These are phyloP conservation scores for Hypomontagnella monticulosa DNA, from an alignment of 495 filamentous ascomycete genomes.

Conservation along the genomic window DNA sequence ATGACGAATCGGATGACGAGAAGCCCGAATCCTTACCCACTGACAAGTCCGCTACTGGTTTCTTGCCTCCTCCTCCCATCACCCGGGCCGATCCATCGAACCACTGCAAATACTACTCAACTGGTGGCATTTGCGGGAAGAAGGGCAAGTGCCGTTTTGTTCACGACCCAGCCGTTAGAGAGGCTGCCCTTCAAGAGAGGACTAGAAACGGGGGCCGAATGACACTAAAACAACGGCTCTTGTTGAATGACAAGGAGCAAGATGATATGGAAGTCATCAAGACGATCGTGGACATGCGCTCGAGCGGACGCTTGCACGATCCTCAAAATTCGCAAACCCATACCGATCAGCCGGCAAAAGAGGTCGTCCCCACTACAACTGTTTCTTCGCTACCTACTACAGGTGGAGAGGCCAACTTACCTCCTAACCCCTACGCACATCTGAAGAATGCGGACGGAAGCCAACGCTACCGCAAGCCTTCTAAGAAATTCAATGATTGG, in stretches of 20 bases:
- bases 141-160: constrained; percentile 73
- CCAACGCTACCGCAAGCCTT: constrained; percentile 23
- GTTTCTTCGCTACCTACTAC: constrained; percentile 43
- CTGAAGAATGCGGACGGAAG: constrained; percentile 36
- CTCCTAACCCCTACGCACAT: constrained; percentile 43
- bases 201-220: constrained; percentile 64
- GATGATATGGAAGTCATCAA: constrained; percentile 65
- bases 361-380: constrained; percentile 19
- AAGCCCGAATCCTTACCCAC: constrained; percentile 59
- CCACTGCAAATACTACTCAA: constrained; percentile 69
- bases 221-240: constrained; percentile 64
- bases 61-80: constrained; percentile 52
- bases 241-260: constrained; percentile 65
- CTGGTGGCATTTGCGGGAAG: constrained; percentile 68
- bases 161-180: constrained; percentile 63
- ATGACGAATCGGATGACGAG: constrained; percentile 56
- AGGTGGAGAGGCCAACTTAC: constrained; percentile 43
- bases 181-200: constrained; percentile 61
- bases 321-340: constrained; percentile 31
- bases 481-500: constrained; percentile 38
- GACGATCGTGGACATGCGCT: constrained; percentile 53
- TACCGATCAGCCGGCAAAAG: constrained; percentile 26
- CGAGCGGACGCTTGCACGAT: constrained; percentile 43
- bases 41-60: constrained; percentile 36
- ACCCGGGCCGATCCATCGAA: constrained; percentile 61